These are phyloP conservation scores for Spathaspora arborariae DNA, from an alignment of 805 yeast species.

Conservation along the genomic window DNA sequence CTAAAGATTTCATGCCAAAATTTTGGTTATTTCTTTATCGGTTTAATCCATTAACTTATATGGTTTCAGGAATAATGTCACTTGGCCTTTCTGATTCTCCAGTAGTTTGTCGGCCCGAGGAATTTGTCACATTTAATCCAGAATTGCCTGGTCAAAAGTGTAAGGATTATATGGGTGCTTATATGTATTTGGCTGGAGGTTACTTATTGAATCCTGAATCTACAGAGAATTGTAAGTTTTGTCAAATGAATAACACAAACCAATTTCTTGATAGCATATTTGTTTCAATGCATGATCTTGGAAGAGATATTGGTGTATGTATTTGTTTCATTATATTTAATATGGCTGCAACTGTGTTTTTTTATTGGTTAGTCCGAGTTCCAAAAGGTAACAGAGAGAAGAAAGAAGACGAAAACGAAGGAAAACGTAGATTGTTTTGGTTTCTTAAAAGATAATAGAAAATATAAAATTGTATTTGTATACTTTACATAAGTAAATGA, in stretches of 20 bases:
- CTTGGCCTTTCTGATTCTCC: conserved; percentile 26
- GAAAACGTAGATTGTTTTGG: not conserved
- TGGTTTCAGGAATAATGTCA: conserved; percentile 25
- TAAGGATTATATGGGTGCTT: conserved; percentile 21
- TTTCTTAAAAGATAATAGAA: not conserved
- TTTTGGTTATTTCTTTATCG: conserved; percentile 49
- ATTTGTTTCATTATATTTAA: conserved; percentile 24
- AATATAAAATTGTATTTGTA: not conserved
- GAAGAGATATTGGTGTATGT: conserved; percentile 28
- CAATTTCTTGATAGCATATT: conserved; percentile 22
- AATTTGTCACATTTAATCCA: conserved; percentile 21
- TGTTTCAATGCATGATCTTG: conserved; percentile 17
- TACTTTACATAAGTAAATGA: not conserved
- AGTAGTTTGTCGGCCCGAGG: conserved; percentile 22
- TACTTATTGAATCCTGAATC: conserved; percentile 15
- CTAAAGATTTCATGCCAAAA: conserved; percentile 53
- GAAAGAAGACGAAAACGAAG: not conserved
- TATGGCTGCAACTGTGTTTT: conserved; percentile 20
- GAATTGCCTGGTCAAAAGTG: conserved; percentile 19
- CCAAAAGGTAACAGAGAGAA: conserved; percentile 27
- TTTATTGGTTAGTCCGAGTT: conserved; percentile 42
- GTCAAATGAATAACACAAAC: conserved; percentile 23
- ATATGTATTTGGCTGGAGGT: conserved; percentile 21
- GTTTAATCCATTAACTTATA: conserved; percentile 32
- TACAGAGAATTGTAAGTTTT: conserved; percentile 21